Evolutionary conservation across 805 yeast genomes (phyloP).

Genomic region (Candida boleticola): DNA sequence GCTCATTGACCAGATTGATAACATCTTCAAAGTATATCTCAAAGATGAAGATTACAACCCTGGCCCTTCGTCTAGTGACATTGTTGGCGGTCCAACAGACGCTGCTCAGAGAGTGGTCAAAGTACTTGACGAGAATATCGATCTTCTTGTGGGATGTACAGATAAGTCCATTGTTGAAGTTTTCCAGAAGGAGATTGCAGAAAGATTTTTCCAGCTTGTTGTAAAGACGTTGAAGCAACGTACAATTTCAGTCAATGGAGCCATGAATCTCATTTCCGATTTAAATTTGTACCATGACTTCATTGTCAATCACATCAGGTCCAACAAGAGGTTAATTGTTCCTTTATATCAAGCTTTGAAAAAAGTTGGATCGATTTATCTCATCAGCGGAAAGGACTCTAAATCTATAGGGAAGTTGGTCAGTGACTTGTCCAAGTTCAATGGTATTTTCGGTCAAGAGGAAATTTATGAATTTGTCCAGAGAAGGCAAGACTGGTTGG

Average conservation of each 20-base stretch:
- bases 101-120: constrained; percentile 66
- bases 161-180: constrained; percentile 88
- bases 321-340: constrained; percentile 64
- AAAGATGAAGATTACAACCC: constrained; percentile 66
- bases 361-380: constrained; percentile 78
- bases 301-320: constrained; percentile 44
- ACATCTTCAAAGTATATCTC: constrained; percentile 53
- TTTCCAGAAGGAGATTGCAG: constrained; percentile 91
- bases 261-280: constrained; percentile 78
- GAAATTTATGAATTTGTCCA: constrained; percentile 93
- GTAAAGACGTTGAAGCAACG: constrained; percentile 74
- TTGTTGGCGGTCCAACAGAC: constrained; percentile 42
- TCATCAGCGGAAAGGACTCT: constrained; percentile 70
- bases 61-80: constrained; percentile 13
- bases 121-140: constrained; percentile 68
- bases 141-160: constrained; percentile 72
- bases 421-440: constrained; percentile 79
- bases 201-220: constrained; percentile 72
- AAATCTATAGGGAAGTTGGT: constrained; percentile 81
- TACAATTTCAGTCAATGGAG: constrained; percentile 76
- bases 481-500: constrained; percentile 82
- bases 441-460: constrained; percentile 87
- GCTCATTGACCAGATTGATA: constrained; percentile 75
- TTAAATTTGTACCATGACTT: constrained; percentile 76
- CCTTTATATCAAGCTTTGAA: constrained; percentile 80